Base-by-base conservation (phyloP, 768 basidiomycete species). In the Imleria badia region DNA sequence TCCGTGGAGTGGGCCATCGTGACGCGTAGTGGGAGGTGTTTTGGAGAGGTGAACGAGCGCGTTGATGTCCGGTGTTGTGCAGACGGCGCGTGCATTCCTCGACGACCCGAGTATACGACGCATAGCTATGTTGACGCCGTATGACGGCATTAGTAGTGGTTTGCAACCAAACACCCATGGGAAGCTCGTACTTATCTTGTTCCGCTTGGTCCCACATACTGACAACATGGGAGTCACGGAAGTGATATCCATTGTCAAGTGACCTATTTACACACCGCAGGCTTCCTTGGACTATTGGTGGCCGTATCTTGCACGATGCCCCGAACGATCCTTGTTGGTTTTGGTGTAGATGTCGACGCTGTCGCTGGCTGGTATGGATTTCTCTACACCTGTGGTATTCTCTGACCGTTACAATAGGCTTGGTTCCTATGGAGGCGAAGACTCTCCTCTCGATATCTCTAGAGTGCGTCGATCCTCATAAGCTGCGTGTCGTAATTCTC, bases 321-420 rank as follows among this genome's bases (percentile, higher is more conserved):
- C 46, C 76, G 82, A 44, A 82, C 77, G 61, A 77, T 82, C 20
- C 74, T 86, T 17, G 73, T 84, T 33, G 76, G 81, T 15, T 83
- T 86, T 65, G 86, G 85, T 23, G 83, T 88, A 10, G 87, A 91
- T 56, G 85, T 90, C 3, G 88, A 91, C 52, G 86, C 87, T 3
- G 87, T 89, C 5, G 81, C 86, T 17, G 88, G 87, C 60, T 90
- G 88, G 87, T 82, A 66, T 12, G 50, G 14, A 23, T 31, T 36
- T 35, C 5, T 46, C 9, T 5, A 9, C 11, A 9, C 11, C 3
- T 6, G 15, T 26, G 10, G 6, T 13, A 15, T 42, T 6, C 12
- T 41, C 45, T 51, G 40, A 52, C 38, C 41, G 1, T 45, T 31
- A 6, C 30, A 26, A 26, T 44, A 86, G 84, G 84, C 75, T 86